Base-by-base conservation (phyloP, 225 moss, liverwort and hornwort species). In the Thuidium tamariscinum region DNA sequence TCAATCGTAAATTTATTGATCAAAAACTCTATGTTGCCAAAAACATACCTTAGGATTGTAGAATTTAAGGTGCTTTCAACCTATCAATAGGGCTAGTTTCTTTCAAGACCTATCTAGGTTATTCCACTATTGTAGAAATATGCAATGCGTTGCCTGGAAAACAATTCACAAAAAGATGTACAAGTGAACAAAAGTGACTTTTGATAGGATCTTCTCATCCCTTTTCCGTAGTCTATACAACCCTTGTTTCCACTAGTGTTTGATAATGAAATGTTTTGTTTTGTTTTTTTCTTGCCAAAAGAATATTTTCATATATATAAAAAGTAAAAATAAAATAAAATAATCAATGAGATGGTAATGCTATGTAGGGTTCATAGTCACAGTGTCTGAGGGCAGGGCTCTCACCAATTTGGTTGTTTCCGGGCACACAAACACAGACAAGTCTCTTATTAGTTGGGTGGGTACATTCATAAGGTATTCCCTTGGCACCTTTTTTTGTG, bases 1-100 rank as follows among this genome's bases (percentile, higher is more conserved):
- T 1, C 3, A 4, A 44, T 44, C 44, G 0, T 2, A 29, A 30
- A 48, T 46, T 17, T 48, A 4, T 30, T 72, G 6, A 48, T 1
- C 0, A 0, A 30, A 46, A 72, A 44, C 0, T 29, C 46, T 29
- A 10, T 2, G 0, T 29, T 72, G 3, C 44, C 4, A 6, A 27
- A 44, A 29, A 13, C 0, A 0, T 11, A 44, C 27, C 1, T 30
- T 0, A 46, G 0, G 2, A 72, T 0, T 30, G 0, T 30, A 46
- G 1, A 5, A 1, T 0, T 72, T 10, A 11, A 12, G 1, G 1
- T 1, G 11, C 13, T 22, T 74, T n/a, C 8, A 8, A n/a, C 22
- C 21, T 14, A n/a, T 4, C 9, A n/a, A 14, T 0, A 52, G 1
- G 52, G 3, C 4, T n/a, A n/a, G n/a, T n/a, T 52, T 74, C 1